Evolutionary conservation across 805 yeast species (phyloP), one percentile per base, ranked within the genome.

Genomic region (Sugiyamaella marilandica): DNA sequence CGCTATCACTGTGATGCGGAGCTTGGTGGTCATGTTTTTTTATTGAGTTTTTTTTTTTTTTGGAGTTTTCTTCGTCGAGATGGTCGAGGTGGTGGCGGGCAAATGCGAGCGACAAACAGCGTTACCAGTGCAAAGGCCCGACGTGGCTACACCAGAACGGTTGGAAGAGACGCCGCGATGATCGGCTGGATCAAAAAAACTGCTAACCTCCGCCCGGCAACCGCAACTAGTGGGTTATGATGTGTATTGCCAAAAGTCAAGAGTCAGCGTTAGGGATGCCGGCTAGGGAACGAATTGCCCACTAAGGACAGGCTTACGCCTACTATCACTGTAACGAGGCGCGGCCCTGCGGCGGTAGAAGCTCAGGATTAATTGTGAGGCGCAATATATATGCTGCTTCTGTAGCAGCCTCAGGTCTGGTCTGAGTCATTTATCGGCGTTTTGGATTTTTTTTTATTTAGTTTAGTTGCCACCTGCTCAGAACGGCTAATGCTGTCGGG

Each of bases 1-100:
- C 13, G 97, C 98, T 43, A 94, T 92, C 39, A 94, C 72, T 60
- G 45, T 41, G 14, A 51, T 37, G 37, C 45, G 35, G 11, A 46
- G 31, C 39, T 46, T 36, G 18, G 46, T 49, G 16, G 51, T 37
- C 50, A 36, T 50, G 26, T 43, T 46, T 21, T 24, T 24, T 24
- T 24, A 5, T 24, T 5, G 29, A 7, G 3, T 7, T 3, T 7
- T 24, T 43, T 13, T 53, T n/a, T n/a, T 24, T 24, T 24, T 24
- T 24, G 47, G 29, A 7, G 3, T 7, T 3, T 7, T 24, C 39
- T 13, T 53, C 45, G 36, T n/a, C 54, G 4, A 21, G 52, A 8
- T 14, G 19, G 43, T 29, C 47, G 8, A 35, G 45, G 24, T 11
- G 2, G 43, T 13, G 13, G 13, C 24, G 21, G 21, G 21, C 19